phyloP scores from a whole-genome alignment of 805 yeast species.

The Cyberlindnera meyerae region DNA sequence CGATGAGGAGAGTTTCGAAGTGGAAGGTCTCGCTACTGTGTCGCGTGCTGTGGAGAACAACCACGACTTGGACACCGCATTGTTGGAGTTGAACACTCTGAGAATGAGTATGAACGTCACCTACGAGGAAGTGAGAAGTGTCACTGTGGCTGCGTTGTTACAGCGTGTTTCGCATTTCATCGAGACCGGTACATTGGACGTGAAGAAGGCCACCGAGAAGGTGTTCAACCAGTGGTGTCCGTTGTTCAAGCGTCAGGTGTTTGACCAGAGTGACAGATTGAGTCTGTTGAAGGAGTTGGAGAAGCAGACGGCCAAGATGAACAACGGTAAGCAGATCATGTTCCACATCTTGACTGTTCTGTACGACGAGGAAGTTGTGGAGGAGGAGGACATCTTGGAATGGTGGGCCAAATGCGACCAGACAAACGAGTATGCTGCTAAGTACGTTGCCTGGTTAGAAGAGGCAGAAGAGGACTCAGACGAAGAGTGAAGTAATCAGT shows the following conservation, averaged over 20 bases:
- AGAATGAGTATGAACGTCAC: slow-evolving; percentile 97
- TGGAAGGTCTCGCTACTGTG: slow-evolving; percentile 91
- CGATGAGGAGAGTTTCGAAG: slow-evolving; percentile 71
- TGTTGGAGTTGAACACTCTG: slow-evolving; percentile 86
- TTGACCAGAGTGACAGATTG: slow-evolving; percentile 70
- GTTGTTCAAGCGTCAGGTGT: slow-evolving; percentile 81
- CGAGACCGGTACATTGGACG: slow-evolving; percentile 68
- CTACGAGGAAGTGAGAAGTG: slow-evolving; percentile 85
- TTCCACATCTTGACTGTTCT: slow-evolving; percentile 50
- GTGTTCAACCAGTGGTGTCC: slow-evolving; percentile 78
- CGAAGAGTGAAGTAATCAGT: slow-evolving; percentile 37
- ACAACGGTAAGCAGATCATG: slow-evolving; percentile 40
- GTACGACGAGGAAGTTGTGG: slow-evolving; percentile 77
- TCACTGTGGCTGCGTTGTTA: slow-evolving; percentile 71
- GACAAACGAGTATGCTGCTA: slow-evolving; percentile 45
- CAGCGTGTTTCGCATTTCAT: slow-evolving; percentile 68
- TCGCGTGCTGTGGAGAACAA: slow-evolving; percentile 88
- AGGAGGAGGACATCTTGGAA: slow-evolving; percentile 68
- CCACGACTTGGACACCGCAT: slow-evolving; percentile 90
- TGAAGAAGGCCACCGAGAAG: slow-evolving; percentile 70
- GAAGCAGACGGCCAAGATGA: slow-evolving; percentile 32
- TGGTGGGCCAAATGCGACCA: slow-evolving; percentile 70
- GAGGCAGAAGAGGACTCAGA: slow-evolving; percentile 68
- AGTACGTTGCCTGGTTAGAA: slow-evolving; percentile 83
- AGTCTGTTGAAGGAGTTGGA: slow-evolving; percentile 55